Evolutionary conservation across 352 stramenopile species (phyloP), one percentile per base, ranked within the genome.

Genomic region (Globisporangium takayamanum): DNA sequence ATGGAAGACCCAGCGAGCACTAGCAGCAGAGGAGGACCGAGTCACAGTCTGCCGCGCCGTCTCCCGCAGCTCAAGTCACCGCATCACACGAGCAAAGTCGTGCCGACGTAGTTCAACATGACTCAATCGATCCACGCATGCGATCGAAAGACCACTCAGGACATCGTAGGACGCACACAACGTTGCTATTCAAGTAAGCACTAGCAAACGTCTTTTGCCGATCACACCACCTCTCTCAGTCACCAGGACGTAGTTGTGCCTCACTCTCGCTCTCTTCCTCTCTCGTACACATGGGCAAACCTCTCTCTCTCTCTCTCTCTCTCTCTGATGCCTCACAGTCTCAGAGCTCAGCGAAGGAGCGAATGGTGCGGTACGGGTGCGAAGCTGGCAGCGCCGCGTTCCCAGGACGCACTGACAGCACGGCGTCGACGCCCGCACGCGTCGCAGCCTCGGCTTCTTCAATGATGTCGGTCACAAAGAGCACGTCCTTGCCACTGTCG

Each of bases 381-480:
- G 63, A 57, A 2, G 72, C 63, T 1, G 84, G 84, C 56, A 97
- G 69, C 47, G 78, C 64, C 41, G 75, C 75, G 72, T 96, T 97
- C 37, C 89, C 87, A n/a, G 87, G 87, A 53, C 89, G 86, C 55
- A 95, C 75, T 3, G 84, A 90, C 36, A 97, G 67, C 50, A 88
- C 77, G 11, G 75, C 76, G 59, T 84, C 64, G 4, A 95, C 50
- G 14, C 84, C 84, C 16, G 88, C 88, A 15, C 65, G 68, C 8
- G 77, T 62, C 5, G 89, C 89, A 11, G 89, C 89, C 50, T 91
- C 63, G 10, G 85, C 88, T 64, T 97, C 89, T 59, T 87, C 79
- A 22, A 95, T 77, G 42, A 95, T 72, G 57, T 97, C 89, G 46
- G 89, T 97, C 36, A 95, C 78, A 53, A 97, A 97, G 2, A 96